A percentile compares a stretch with the other conserved stretches of the same genome.
Conservation (phyloP, 2,329 filamentous ascomycete genomes). For the Sporothrix schenckii region DNA sequence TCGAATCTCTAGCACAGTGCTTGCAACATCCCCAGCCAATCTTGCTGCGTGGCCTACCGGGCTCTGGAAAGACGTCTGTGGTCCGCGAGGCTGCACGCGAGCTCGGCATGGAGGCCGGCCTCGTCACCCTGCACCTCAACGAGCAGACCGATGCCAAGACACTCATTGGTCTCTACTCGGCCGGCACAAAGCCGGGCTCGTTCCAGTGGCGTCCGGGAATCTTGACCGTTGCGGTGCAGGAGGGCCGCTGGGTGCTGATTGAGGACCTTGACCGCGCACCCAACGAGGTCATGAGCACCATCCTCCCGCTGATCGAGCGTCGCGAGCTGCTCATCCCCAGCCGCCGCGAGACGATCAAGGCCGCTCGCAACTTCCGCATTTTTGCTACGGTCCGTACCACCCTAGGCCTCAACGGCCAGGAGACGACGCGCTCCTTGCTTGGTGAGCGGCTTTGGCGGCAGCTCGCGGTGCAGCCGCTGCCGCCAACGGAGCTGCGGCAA, state of each 20-base stretch:
- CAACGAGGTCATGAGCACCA: conserved; percentile 89
- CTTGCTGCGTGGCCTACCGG: conserved; percentile 78
- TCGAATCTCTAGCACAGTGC: conserved; percentile 67
- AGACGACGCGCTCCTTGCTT: conserved; percentile 72
- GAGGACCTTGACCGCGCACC: conserved; percentile 96
- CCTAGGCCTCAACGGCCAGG: conserved; percentile 66
- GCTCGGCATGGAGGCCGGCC: conserved; percentile 75
- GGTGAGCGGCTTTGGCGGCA: conserved; percentile 85
- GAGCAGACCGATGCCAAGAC: conserved; percentile 98
- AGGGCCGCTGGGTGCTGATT: conserved; percentile 95
- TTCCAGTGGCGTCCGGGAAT: conserved; percentile 93
- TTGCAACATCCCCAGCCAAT: conserved; percentile 72
- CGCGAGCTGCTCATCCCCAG: conserved; percentile 89
- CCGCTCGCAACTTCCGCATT: conserved; percentile 82
- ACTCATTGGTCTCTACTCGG: conserved; percentile 91
- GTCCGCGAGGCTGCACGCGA: conserved; percentile 79
- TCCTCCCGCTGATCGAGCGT: conserved; percentile 88
- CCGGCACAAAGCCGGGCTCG: conserved; percentile 80
- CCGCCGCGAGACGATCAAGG: conserved; percentile 81
- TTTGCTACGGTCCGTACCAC: conserved; percentile 87
- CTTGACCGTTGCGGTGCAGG: conserved; percentile 86
- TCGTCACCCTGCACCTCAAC: conserved; percentile 95
- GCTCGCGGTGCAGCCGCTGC: conserved; percentile 69
- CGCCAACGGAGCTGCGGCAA: conserved; percentile 69
- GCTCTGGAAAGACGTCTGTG: conserved; percentile 87